Percentiles rank a stretch among this genome's conserved stretches.
Conservation (phyloP, 495 filamentous ascomycete species). For the Penicillium psychrofluorescens region DNA sequence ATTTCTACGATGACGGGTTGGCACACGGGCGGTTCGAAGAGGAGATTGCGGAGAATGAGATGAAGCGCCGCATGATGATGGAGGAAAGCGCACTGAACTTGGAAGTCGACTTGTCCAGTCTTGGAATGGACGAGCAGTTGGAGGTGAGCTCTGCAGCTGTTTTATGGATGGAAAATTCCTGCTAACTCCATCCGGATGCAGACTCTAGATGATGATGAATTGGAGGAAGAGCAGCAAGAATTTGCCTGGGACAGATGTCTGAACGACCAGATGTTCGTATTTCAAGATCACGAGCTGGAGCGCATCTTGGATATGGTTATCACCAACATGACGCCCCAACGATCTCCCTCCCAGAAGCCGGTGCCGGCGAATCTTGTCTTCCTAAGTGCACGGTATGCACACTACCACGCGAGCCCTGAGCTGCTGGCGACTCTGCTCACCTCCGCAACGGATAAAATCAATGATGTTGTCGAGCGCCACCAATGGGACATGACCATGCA, state of each 20-base stretch:
- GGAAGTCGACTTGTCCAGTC: constrained; percentile 91
- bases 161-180: neutral
- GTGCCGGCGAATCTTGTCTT: constrained; percentile 97
- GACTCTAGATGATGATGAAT: constrained; percentile 63
- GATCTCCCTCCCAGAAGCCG: constrained; percentile 92
- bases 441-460: constrained; percentile 92
- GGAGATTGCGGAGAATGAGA: constrained; percentile 93
- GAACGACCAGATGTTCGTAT: constrained; percentile 99
- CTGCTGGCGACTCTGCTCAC: constrained; percentile 72
- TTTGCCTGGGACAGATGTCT: constrained; percentile 96
- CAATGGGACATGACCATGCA: constrained; percentile 99
- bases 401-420: constrained; percentile 88
- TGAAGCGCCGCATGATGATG: constrained; percentile 99
- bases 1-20: constrained; percentile 92
- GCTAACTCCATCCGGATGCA: constrained; percentile 23
- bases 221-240: constrained; percentile 84
- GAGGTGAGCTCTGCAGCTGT: constrained; percentile 53
- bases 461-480: constrained; percentile 83
- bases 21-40: constrained; percentile 94
- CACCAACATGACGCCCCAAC: constrained; percentile 95
- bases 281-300: constrained; percentile 87
- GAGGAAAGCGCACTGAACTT: constrained; percentile 98
- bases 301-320: constrained; percentile 92
- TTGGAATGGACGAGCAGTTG: constrained; percentile 92
- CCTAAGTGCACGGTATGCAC: constrained; percentile 88